phyloP scores from a whole-genome alignment of 805 yeast genomes.

The Scheffersomyces ergatensis region DNA sequence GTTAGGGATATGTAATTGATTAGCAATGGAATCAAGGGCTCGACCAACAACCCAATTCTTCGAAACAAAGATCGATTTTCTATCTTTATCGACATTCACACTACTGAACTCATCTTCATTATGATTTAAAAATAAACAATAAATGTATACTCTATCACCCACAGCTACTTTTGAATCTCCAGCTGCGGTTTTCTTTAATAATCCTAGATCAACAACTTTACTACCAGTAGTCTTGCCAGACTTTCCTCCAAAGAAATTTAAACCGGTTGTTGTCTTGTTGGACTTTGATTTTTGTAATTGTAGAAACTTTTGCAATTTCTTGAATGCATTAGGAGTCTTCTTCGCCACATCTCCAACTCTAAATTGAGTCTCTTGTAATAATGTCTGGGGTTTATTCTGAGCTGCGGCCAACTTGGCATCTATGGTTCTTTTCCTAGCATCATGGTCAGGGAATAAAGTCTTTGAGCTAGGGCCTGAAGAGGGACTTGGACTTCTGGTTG shows the following conservation, averaged over 20 bases:
- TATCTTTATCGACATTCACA: constrained; percentile 23
- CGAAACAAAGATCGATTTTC: constrained; percentile 44
- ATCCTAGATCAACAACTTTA: constrained; percentile 25
- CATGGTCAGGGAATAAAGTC: constrained; percentile 51
- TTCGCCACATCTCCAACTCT: constrained; percentile 26
- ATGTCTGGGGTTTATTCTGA: constrained; percentile 20
- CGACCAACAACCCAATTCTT: constrained; percentile 61
- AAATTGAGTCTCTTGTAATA: constrained; percentile 18
- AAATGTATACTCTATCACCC: constrained; percentile 48
- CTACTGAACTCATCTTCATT: constrained; percentile 10
- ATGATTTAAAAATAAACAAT: constrained; percentile 38
- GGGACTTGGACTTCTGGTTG: neutral
- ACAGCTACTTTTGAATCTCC: constrained; percentile 48
- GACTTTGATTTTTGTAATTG: constrained; percentile 16
- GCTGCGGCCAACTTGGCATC: constrained; percentile 17
- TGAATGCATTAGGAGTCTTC: constrained; percentile 19
- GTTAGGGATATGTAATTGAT: constrained; percentile 45
- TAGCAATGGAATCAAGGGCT: constrained; percentile 53
- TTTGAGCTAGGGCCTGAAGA: constrained; percentile 35
- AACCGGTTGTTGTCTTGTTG: neutral
- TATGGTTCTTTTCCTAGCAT: constrained; percentile 36
- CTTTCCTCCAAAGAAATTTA: too few species aligned
- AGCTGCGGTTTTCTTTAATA: constrained; percentile 45
- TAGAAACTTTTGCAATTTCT: constrained; percentile 25
- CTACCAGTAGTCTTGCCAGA: constrained; percentile 6